Conservation (phyloP, 352 stramenopile species). For the Peronospora destructor region DNA sequence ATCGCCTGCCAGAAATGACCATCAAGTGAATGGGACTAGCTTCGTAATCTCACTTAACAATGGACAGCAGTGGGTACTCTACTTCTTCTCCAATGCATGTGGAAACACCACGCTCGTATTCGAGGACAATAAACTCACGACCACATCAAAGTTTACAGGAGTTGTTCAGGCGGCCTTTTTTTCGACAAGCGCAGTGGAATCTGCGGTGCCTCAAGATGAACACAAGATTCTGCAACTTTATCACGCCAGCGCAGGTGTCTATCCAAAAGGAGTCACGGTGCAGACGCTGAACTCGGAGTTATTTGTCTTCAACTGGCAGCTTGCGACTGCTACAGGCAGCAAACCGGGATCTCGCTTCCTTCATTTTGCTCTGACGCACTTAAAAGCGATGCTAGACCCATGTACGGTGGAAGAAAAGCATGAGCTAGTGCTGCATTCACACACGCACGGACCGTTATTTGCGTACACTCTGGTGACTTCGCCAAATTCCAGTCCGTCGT, state of each 20-base stretch:
- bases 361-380: constrained; percentile 63
- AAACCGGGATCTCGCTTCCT: constrained; percentile 35
- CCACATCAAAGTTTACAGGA: constrained; percentile 44
- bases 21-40: constrained; percentile 32
- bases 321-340: constrained; percentile 24
- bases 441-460: constrained; percentile 64
- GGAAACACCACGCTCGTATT: constrained; percentile 29
- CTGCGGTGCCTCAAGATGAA: constrained; percentile 18
- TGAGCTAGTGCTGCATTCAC: constrained; percentile 56
- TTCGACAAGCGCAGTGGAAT: constrained; percentile 29
- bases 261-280: constrained; percentile 21
- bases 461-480: constrained; percentile 37
- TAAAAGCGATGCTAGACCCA: constrained; percentile 47
- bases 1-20: constrained; percentile 26
- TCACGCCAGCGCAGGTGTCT: constrained; percentile 48
- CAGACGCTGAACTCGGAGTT: constrained; percentile 27
- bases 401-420: constrained; percentile 33
- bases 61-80: constrained; percentile 64
- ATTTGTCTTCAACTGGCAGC: constrained; percentile 59
- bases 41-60: constrained; percentile 74
- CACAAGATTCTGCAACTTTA: constrained; percentile 54
- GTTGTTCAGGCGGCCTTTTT: constrained; percentile 64
- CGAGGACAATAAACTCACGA: constrained; percentile 46
- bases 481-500: constrained; percentile 23
- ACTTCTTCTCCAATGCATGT: constrained; percentile 38